Conservation (phyloP, 495 filamentous ascomycete species). For the Cudoniella acicularis region DNA sequence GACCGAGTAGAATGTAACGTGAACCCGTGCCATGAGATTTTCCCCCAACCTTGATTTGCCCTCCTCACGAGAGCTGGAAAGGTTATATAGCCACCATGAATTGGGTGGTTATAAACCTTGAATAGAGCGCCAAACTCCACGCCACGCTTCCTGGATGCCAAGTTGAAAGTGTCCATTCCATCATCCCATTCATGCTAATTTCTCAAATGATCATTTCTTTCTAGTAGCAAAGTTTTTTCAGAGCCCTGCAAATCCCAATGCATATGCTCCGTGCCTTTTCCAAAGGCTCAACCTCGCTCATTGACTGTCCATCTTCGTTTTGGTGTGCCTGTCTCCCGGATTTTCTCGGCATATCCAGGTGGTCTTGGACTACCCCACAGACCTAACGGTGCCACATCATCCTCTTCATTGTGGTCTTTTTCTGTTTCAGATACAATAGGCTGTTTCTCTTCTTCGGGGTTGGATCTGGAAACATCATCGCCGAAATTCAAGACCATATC, state of each 20-base stretch:
- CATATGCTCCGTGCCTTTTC: slow-evolving; percentile 17
- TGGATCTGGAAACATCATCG: slow-evolving; percentile 5
- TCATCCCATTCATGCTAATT: neutral
- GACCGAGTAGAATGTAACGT: no score
- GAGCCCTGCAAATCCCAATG: neutral
- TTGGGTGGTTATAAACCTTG: neutral
- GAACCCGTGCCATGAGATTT: no score
- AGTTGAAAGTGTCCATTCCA: neutral
- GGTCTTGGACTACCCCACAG: slow-evolving; percentile 24
- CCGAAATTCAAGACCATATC: slow-evolving; percentile 45
- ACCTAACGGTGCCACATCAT: slow-evolving; percentile 26
- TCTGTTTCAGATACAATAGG: neutral
- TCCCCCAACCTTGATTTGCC: no score
- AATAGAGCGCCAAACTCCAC: slow-evolving; percentile 7
- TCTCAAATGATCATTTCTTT: neutral
- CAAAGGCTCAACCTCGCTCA: slow-evolving; percentile 45
- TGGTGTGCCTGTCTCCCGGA: slow-evolving; percentile 14
- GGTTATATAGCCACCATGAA: no score
- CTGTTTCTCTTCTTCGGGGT: slow-evolving; percentile 8
- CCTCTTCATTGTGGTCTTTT: slow-evolving; percentile 15
- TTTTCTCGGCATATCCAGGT: slow-evolving; percentile 21
- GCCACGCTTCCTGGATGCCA: slow-evolving; percentile 9
- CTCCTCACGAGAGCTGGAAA: no score
- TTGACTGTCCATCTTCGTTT: slow-evolving; percentile 30
- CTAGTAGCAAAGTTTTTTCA: slow-evolving; percentile 28